Percentiles rank a stretch among this genome's conserved stretches.
These are phyloP conservation scores for Capsicum chinense DNA, from an alignment of 257 asterid genomes.

Conservation along the genomic window DNA sequence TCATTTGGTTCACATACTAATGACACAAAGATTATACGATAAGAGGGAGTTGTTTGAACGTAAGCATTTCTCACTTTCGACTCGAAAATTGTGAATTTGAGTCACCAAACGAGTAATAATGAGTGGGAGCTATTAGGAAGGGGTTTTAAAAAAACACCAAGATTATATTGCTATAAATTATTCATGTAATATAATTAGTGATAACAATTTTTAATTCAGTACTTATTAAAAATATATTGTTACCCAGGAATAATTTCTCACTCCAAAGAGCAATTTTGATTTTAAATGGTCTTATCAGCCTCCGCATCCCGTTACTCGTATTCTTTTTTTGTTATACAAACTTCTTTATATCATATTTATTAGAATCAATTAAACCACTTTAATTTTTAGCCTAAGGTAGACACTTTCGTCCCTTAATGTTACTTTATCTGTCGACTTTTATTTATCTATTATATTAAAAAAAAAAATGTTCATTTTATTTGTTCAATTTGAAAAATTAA, in stretches of 20 bases:
- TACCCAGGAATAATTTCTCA: background rate
- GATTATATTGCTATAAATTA: background rate
- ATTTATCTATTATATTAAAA: too few species aligned
- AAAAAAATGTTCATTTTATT: too few species aligned
- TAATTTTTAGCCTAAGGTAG: too few species aligned
- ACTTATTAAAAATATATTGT: too few species aligned
- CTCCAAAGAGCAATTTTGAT: background rate
- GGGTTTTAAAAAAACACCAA: background rate
- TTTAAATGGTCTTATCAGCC: background rate
- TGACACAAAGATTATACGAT: background rate
- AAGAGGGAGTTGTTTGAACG: too few species aligned
- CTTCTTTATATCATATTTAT: background rate
- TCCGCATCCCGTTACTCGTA: background rate
- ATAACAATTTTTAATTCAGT: background rate
- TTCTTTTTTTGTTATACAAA: too few species aligned
- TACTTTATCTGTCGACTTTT: too few species aligned
- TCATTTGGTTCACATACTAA: background rate
- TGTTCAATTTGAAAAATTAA: too few species aligned
- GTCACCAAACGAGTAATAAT: too few species aligned
- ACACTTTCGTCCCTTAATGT: background rate
- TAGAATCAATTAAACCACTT: background rate
- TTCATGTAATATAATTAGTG: background rate
- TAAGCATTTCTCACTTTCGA: too few species aligned
- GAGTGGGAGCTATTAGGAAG: too few species aligned
- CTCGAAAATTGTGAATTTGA: too few species aligned